Percentiles rank a stretch among this genome's conserved stretches.
phyloP scores from a whole-genome alignment of 495 filamentous ascomycete species.

The Diplogelasinospora grovesii region DNA sequence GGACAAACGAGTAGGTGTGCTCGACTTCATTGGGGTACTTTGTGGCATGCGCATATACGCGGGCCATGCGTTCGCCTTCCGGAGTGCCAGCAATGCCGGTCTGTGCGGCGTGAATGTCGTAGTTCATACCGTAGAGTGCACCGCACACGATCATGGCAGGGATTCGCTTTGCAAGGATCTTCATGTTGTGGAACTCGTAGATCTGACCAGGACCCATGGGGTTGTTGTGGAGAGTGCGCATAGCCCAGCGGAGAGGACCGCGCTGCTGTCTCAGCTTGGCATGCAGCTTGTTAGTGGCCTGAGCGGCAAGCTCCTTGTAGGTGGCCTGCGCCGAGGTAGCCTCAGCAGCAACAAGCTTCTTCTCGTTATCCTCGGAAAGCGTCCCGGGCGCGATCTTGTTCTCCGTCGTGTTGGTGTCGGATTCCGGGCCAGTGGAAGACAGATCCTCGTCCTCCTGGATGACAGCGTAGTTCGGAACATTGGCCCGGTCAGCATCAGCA shows the following conservation, averaged over 20 bases:
- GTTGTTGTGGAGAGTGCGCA: constrained; percentile 63
- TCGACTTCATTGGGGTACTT: constrained; percentile 73
- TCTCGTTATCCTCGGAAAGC: constrained; percentile 31
- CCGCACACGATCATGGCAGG: constrained; percentile 52
- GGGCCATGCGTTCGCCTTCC: constrained; percentile 54
- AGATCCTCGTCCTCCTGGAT: constrained; percentile 45
- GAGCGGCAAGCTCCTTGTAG: constrained; percentile 50
- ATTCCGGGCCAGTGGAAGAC: constrained; percentile 37
- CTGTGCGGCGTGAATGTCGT: constrained; percentile 68
- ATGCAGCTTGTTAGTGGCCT: constrained; percentile 43
- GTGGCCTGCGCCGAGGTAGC: constrained; percentile 27
- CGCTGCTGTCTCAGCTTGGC: constrained; percentile 48
- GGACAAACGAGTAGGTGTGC: constrained; percentile 68
- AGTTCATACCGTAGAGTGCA: constrained; percentile 59
- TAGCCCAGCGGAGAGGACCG: constrained; percentile 64
- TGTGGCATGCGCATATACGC: constrained; percentile 52
- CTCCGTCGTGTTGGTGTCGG: constrained; percentile 51
- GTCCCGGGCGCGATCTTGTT: constrained; percentile 13
- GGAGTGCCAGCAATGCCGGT: constrained; percentile 56
- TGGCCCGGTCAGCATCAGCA: constrained; percentile 25
- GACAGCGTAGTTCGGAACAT: constrained; percentile 47
- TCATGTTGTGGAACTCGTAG: constrained; percentile 62
- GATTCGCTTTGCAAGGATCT: constrained; percentile 48
- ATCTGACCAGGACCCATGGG: constrained; percentile 59
- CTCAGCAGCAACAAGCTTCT: constrained; percentile 36